Conservation (phyloP, 2,329 filamentous ascomycete genomes). For the Pseudocercospora fijiensis region DNA sequence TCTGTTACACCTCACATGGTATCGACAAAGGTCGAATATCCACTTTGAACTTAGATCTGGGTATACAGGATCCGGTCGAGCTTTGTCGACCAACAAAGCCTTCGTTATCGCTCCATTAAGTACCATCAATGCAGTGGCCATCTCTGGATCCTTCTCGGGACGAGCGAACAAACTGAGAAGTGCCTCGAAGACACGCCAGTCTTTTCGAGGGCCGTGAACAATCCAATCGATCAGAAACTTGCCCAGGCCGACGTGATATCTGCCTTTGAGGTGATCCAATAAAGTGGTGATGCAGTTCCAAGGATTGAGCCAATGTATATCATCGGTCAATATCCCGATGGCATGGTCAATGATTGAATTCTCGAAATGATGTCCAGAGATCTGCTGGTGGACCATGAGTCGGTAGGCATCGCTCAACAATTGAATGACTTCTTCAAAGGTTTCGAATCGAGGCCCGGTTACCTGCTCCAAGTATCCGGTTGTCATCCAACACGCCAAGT, state of each 20-base stretch:
- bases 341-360: neutral
- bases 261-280: neutral
- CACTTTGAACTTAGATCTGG: neutral
- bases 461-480: neutral
- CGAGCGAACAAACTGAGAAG: neutral
- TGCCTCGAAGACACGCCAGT: neutral
- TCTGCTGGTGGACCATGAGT: neutral
- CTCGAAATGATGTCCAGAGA: neutral
- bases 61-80: neutral
- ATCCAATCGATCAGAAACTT: neutral
- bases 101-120: neutral
- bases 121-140: neutral
- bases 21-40: neutral
- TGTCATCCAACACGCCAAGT: neutral
- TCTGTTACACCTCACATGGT: neutral
- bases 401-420: neutral
- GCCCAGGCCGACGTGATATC: neutral
- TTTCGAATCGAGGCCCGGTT: neutral
- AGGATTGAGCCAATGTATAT: neutral
- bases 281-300: neutral
- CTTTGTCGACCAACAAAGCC: neutral
- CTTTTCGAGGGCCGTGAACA: neutral
- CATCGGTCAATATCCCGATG: neutral
- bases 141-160: neutral
- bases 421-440: neutral